Conservation (phyloP, 805 yeast genomes). For the Candida pseudofarinosa region DNA sequence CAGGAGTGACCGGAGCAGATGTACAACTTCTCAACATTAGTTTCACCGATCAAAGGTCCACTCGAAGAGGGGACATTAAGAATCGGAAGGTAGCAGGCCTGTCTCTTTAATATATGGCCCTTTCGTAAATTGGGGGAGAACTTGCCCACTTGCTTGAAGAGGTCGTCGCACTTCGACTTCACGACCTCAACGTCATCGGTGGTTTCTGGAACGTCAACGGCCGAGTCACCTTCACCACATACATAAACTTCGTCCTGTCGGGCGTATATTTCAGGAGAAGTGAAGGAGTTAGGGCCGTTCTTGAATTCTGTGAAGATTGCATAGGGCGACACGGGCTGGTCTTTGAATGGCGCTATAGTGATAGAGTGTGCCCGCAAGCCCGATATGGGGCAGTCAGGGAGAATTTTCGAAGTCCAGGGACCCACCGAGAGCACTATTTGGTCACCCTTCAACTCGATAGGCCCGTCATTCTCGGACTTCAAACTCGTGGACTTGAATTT, state of each 20-base stretch:
- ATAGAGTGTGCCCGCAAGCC: constrained; percentile 95
- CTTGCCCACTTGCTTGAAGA: constrained; percentile 76
- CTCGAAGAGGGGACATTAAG: constrained; percentile 87
- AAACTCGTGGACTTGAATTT: constrained; percentile 50
- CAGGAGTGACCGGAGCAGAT: constrained; percentile 94
- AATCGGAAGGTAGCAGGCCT: constrained; percentile 95
- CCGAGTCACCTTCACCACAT: constrained; percentile 94
- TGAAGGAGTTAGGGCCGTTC: constrained; percentile 61
- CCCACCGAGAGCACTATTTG: constrained; percentile 86
- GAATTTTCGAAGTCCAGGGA: constrained; percentile 91
- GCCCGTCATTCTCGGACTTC: constrained; percentile 21
- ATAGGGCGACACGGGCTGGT: constrained; percentile 74
- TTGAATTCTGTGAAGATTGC: constrained; percentile 92
- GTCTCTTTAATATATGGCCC: constrained; percentile 76
- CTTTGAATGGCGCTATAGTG: constrained; percentile 76
- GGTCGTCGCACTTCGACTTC: constrained; percentile 80
- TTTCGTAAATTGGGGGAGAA: constrained; percentile 63
- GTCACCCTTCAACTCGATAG: constrained; percentile 56
- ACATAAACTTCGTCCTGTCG: constrained; percentile 93
- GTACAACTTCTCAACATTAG: constrained; percentile 74
- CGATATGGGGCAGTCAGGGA: constrained; percentile 91
- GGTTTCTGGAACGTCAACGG: constrained; percentile 87
- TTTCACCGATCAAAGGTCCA: constrained; percentile 93
- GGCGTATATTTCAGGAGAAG: constrained; percentile 92
- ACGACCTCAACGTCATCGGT: constrained; percentile 91